phyloP scores from a whole-genome alignment of 495 filamentous ascomycete genomes.

The Mycothermus thermophilus region DNA sequence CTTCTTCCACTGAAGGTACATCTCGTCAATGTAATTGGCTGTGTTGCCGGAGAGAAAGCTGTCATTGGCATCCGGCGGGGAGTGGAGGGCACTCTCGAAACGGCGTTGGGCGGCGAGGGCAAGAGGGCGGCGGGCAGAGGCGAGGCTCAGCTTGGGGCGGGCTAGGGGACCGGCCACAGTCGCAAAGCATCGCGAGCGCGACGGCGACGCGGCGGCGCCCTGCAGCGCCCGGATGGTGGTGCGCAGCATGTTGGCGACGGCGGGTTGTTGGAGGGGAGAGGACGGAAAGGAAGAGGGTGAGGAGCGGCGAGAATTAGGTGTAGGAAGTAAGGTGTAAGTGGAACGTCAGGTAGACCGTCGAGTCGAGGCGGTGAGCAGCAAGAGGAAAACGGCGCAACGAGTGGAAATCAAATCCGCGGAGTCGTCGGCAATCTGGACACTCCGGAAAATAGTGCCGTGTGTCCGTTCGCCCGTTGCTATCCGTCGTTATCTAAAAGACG shows the following conservation, averaged over 20 bases:
- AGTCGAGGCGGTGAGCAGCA: no score
- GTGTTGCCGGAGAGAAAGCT: conserved; percentile 89
- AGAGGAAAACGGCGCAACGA: no score
- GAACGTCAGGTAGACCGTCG: no score
- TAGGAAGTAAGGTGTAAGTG: background rate
- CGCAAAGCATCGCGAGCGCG: conserved; percentile 26
- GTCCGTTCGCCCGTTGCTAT: no score
- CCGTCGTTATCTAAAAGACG: no score
- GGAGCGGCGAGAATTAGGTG: conserved; percentile 1
- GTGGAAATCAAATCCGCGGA: no score
- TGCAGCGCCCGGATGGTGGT: conserved; percentile 20
- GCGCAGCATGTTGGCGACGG: conserved; percentile 43
- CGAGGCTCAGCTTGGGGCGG: conserved; percentile 17
- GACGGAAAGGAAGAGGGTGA: conserved; percentile 2
- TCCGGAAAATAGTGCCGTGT: no score
- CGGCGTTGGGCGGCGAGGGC: conserved; percentile 35
- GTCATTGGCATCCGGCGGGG: conserved; percentile 64
- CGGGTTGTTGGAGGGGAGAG: conserved; percentile 6
- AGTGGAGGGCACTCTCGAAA: conserved; percentile 30
- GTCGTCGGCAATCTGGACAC: no score
- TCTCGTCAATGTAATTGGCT: conserved; percentile 98
- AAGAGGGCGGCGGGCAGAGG: conserved; percentile 34
- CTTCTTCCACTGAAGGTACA: conserved; percentile 95
- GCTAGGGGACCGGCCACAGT: conserved; percentile 30
- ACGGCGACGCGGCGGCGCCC: conserved; percentile 16